A percentile compares a stretch with the other conserved stretches of the same genome.
These are phyloP conservation scores for Chlamydomonas eustigma DNA, from an alignment of 139 green algal genomes.

Conservation along the genomic window DNA sequence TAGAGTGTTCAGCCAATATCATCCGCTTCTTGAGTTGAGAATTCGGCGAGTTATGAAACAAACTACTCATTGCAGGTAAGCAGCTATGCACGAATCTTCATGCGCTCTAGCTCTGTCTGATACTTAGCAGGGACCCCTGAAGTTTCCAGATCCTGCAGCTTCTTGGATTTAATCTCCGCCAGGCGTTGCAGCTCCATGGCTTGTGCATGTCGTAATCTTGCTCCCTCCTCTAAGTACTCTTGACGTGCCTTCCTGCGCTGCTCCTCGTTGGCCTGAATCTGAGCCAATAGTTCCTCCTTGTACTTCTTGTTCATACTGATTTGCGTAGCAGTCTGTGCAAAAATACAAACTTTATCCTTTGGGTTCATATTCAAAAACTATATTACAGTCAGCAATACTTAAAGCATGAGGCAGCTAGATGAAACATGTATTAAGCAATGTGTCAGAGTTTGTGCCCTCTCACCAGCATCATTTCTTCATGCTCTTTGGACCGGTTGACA, in stretches of 20 bases:
- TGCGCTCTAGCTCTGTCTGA: slow-evolving; percentile 65
- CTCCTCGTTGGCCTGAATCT: slow-evolving; percentile 67
- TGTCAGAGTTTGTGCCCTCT: background rate
- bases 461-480: slow-evolving; percentile 53
- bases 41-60: too few relatives aligned
- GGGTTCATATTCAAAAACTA: background rate
- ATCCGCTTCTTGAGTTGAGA: too few relatives aligned
- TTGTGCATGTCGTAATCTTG: slow-evolving; percentile 36
- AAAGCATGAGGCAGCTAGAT: background rate
- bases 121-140: slow-evolving; percentile 79
- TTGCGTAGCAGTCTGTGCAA: slow-evolving; percentile 3
- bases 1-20: too few relatives aligned
- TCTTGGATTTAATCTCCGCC: slow-evolving; percentile 63
- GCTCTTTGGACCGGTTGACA: slow-evolving; percentile 58
- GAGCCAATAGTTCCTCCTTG: slow-evolving; percentile 68
- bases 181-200: slow-evolving; percentile 49
- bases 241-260: slow-evolving; percentile 32
- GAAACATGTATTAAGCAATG: background rate
- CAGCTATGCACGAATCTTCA: slow-evolving; percentile 23
- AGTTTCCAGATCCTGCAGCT: slow-evolving; percentile 68
- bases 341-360: too few relatives aligned
- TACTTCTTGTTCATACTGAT: slow-evolving; percentile 48
- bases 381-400: background rate
- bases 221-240: slow-evolving; percentile 61
- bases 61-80: too few relatives aligned